A percentile compares a stretch with the other conserved stretches of the same genome.
phyloP scores from a whole-genome alignment of 2,329 filamentous ascomycete species.

The Gnomoniopsis smithogilvyi region DNA sequence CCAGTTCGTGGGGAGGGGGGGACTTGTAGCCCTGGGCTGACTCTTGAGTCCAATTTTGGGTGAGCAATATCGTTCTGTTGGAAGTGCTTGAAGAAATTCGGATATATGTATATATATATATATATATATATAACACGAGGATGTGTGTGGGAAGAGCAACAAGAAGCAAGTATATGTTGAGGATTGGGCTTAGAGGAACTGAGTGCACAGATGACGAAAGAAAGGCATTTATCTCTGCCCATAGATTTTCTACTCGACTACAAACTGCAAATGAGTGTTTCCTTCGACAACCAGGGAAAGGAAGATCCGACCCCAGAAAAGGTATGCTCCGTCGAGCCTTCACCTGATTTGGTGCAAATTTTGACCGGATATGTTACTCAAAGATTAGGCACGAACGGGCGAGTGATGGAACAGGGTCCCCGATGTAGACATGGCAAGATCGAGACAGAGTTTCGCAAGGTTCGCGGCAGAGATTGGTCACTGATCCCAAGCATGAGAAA shows the following conservation, averaged over 20 bases:
- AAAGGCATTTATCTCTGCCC: slow-evolving; percentile 16
- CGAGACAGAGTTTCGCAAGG: background rate
- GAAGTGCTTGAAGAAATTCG: background rate
- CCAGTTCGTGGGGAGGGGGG: slow-evolving; percentile 13
- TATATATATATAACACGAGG: no score
- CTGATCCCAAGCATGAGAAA: background rate
- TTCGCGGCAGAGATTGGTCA: background rate
- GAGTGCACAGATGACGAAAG: slow-evolving; percentile 11
- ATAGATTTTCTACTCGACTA: background rate
- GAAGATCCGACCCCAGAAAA: slow-evolving; percentile 3
- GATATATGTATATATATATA: no score
- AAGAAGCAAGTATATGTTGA: background rate
- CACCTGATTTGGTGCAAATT: background rate
- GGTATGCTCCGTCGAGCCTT: slow-evolving; percentile 7
- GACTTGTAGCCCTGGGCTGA: background rate
- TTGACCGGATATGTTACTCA: slow-evolving; percentile 6
- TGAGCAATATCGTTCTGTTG: slow-evolving; percentile 1
- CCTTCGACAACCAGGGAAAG: background rate
- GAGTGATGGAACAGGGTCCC: background rate
- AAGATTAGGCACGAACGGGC: slow-evolving; percentile 1
- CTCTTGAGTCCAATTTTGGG: background rate
- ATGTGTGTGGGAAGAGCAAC: background rate
- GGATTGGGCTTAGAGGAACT: background rate
- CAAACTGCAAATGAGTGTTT: background rate
- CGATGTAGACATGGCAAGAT: background rate